These are phyloP conservation scores for Globisporangium acanthophoron DNA, from an alignment of 352 stramenopile genomes.

Conservation along the genomic window DNA sequence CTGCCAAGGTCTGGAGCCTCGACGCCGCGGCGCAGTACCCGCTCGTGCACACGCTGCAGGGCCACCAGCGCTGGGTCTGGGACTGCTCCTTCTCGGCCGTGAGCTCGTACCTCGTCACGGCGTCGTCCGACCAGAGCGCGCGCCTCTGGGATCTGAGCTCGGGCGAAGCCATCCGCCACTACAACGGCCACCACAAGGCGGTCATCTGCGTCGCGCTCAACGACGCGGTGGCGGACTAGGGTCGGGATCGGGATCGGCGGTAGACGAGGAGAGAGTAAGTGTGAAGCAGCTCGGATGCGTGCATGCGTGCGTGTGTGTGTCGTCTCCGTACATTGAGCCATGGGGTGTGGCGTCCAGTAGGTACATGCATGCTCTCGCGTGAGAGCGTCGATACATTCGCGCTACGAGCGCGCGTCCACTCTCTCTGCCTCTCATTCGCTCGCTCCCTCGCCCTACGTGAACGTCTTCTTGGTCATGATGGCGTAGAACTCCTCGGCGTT, in stretches of 20 bases:
- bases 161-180: slow-evolving; percentile 84
- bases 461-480: slow-evolving; percentile 98
- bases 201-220: slow-evolving; percentile 88
- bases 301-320: background rate
- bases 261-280: no score
- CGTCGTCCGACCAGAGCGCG: slow-evolving; percentile 94
- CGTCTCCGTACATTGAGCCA: background rate
- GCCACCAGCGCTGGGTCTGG: slow-evolving; percentile 97
- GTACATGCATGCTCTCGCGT: no score
- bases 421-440: slow-evolving; percentile 4
- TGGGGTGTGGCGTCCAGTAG: no score
- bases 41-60: slow-evolving; percentile 75
- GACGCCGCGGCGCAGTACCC: slow-evolving; percentile 29
- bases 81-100: slow-evolving; percentile 98
- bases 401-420: background rate
- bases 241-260: background rate
- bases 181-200: slow-evolving; percentile 88
- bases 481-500: slow-evolving; percentile 97
- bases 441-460: slow-evolving; percentile 41
- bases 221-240: slow-evolving; percentile 64
- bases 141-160: slow-evolving; percentile 96
- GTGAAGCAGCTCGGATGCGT: slow-evolving; percentile 1
- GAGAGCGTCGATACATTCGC: no score
- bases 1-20: slow-evolving; percentile 88
- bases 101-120: slow-evolving; percentile 96